Evolutionary conservation across 768 basidiomycete genomes (phyloP), one percentile per base, ranked within the genome.

Genomic region (Boletus sp.): DNA sequence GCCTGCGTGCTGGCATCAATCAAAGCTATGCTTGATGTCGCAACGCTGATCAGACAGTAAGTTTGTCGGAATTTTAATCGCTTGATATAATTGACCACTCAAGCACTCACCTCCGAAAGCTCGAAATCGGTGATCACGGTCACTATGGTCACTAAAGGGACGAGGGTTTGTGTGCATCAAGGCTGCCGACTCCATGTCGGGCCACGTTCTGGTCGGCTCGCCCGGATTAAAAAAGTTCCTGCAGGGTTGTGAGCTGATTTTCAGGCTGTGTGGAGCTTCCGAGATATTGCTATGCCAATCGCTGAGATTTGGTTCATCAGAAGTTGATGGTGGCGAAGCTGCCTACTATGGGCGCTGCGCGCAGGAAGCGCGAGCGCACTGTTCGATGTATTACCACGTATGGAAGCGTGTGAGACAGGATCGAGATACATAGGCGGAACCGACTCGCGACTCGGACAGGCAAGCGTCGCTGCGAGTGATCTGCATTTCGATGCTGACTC

Each of bases 1-100:
- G 39, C 47, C 53, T 56, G 40, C 32, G 36, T 33, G 33, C 39
- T 24, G 44, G 52, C 56, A 62, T 62, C 61, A 62, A 54, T 40
- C 52, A 54, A 59, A 33, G 46, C 47, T 29, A 45, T 48, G 52
- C 56, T 24, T 39, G 35, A 50, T 33, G 18, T 37, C 18, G 52
- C 56, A 58, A 58, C 52, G 14, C 2, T n/a, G 33, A 54, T 57
- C 40, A 48, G 7, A 47, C 24, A 17, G 14, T 1, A 28, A 28
- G 8, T 18, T 50, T 28, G n/a, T 9, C 29, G 28, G n/a, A 39
- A 33, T 36, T 37, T 24, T 7, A 15, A 48, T 29, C 32, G 8
- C 37, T 35, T 2, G 47, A 35, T n/a, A 47, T 40, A 47, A 18
- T 45, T 47, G 46, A 40, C 37, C 15, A 30, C 20, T 4, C 30